phyloP scores from a whole-genome alignment of 768 basidiomycete species.

The Leccinum truebloodii region DNA sequence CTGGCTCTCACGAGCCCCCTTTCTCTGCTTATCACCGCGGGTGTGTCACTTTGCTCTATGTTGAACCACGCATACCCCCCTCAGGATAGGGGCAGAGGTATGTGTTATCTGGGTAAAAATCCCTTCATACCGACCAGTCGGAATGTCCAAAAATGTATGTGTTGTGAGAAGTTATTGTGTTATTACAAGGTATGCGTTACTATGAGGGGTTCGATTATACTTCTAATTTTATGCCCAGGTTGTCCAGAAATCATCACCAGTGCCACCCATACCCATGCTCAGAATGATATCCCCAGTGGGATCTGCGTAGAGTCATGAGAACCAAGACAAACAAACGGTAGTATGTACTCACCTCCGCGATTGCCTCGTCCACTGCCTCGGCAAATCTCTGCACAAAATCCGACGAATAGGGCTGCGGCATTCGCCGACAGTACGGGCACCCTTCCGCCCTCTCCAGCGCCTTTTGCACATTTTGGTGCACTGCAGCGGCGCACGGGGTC shows the following conservation, averaged over 20 bases:
- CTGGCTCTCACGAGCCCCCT: too few relatives aligned
- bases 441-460: constrained; percentile 19
- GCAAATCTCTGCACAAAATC: constrained; percentile 28
- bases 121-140: neutral
- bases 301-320: constrained; percentile 13
- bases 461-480: constrained; percentile 15
- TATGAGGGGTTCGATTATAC: neutral
- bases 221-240: constrained; percentile 2
- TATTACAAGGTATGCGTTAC: neutral
- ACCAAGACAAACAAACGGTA: neutral
- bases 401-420: constrained; percentile 19
- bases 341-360: constrained; percentile 21
- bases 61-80: neutral
- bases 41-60: neutral
- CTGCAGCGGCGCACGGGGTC: constrained; percentile 25
- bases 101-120: neutral
- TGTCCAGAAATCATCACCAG: neutral
- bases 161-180: neutral
- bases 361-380: constrained; percentile 20
- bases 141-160: neutral
- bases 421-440: constrained; percentile 24
- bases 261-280: neutral
- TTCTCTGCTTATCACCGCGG: neutral
- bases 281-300: constrained; percentile 23
- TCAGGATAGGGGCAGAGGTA: neutral